phyloP scores from a whole-genome alignment of 345 rosid genomes.

The Corymbia maculata region DNA sequence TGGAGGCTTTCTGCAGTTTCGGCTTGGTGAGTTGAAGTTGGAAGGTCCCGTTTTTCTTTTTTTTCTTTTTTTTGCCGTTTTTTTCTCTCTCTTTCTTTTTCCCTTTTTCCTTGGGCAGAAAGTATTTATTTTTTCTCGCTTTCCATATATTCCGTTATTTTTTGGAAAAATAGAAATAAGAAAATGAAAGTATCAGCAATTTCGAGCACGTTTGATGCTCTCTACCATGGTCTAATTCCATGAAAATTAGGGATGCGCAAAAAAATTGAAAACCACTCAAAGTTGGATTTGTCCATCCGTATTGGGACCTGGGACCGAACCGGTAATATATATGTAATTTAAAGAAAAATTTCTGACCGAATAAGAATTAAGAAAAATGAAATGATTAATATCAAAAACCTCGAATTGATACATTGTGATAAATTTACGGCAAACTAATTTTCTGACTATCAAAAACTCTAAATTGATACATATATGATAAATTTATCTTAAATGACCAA shows the following conservation, averaged over 20 bases:
- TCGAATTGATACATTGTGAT: fast-evolving
- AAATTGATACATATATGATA: too few species aligned
- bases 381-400: too few species aligned
- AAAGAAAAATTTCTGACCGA: too few species aligned
- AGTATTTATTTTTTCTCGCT: background rate
- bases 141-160: background rate
- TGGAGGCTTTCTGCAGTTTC: background rate
- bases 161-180: background rate
- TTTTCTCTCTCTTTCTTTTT: background rate
- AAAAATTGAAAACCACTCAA: too few species aligned
- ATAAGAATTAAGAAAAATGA: too few species aligned
- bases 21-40: background rate
- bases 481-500: too few species aligned
- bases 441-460: too few species aligned
- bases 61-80: too few species aligned
- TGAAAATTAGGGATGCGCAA: background rate
- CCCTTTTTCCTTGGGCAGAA: background rate
- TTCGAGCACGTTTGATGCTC: background rate
- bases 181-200: background rate
- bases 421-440: too few species aligned
- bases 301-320: too few species aligned
- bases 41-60: background rate
- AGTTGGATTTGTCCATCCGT: too few species aligned
- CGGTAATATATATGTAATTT: too few species aligned
- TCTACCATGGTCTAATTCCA: background rate